phyloP scores from a whole-genome alignment of 1,284 basidiomycete species.

The Dichomitus squalens region DNA sequence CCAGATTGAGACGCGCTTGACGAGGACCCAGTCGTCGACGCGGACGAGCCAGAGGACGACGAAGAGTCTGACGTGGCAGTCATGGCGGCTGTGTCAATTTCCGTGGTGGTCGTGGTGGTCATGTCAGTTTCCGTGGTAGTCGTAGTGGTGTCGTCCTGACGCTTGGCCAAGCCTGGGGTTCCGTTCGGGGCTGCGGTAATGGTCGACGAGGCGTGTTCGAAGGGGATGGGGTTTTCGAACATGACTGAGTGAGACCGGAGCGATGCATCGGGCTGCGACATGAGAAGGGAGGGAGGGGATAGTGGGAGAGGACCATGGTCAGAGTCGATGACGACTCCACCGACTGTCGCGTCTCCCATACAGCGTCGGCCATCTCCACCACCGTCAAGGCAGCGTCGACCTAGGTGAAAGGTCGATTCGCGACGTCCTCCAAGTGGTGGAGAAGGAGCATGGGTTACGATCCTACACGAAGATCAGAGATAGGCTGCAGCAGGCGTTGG shows the following conservation, averaged over 20 bases:
- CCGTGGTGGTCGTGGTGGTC: too few relatives aligned
- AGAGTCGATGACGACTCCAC: too few relatives aligned
- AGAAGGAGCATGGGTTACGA: constrained; percentile 71
- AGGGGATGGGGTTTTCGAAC: constrained; percentile 38
- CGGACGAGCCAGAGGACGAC: too few relatives aligned
- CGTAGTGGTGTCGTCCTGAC: too few relatives aligned
- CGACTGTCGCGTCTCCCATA: too few relatives aligned
- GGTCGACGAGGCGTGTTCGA: constrained; percentile 33
- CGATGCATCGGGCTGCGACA: constrained; percentile 35
- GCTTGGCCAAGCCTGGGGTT: too few relatives aligned
- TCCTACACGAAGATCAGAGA: constrained; percentile 63
- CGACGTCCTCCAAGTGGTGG: constrained; percentile 58
- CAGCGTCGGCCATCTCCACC: too few relatives aligned
- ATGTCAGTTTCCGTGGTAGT: too few relatives aligned
- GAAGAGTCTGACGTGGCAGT: too few relatives aligned
- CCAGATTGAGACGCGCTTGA: constrained; percentile 31
- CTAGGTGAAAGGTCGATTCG: constrained; percentile 67
- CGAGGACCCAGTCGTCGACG: constrained; percentile 51
- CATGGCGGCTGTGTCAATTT: too few relatives aligned
- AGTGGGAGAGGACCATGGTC: constrained; percentile 62
- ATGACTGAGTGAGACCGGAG: constrained; percentile 28
- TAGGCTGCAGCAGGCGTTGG: constrained; percentile 66
- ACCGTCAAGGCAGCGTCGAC: constrained; percentile 45
- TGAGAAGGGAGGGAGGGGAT: constrained; percentile 69
- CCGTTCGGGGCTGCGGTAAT: too few relatives aligned